These are phyloP conservation scores for Aspergillus sp. DNA, from an alignment of 2,329 filamentous ascomycete genomes.

Conservation along the genomic window DNA sequence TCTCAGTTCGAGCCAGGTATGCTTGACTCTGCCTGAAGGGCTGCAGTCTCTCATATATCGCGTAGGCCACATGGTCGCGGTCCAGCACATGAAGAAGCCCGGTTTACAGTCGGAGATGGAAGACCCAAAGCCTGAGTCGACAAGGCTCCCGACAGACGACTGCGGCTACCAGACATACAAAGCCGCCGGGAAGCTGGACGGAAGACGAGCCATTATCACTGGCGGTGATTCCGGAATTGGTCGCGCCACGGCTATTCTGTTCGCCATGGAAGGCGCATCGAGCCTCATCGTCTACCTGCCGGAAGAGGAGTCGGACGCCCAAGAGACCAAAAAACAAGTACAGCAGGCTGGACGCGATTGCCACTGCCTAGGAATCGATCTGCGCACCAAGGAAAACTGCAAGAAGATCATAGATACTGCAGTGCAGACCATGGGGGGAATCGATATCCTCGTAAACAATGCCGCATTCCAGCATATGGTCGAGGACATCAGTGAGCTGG, in stretches of 20 bases:
- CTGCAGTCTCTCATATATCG: neutral
- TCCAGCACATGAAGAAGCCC: constrained; percentile 45
- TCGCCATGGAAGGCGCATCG: constrained; percentile 71
- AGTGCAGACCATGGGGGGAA: constrained; percentile 53
- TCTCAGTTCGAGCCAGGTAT: constrained; percentile 28
- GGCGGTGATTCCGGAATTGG: constrained; percentile 75
- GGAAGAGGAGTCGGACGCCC: constrained; percentile 65
- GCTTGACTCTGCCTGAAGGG: neutral
- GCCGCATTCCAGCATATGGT: constrained; percentile 67
- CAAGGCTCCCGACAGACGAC: constrained; percentile 58
- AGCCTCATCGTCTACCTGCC: constrained; percentile 64
- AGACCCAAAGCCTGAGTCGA: constrained; percentile 49
- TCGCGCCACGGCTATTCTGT: constrained; percentile 64
- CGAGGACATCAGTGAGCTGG: constrained; percentile 59
- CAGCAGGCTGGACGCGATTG: constrained; percentile 59
- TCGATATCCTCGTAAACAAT: constrained; percentile 63
- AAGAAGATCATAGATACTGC: constrained; percentile 59
- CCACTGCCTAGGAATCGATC: constrained; percentile 53
- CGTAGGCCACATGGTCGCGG: constrained; percentile 41
- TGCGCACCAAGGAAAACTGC: constrained; percentile 59
- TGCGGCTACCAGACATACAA: constrained; percentile 63
- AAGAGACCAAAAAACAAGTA: constrained; percentile 62
- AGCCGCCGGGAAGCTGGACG: constrained; percentile 64
- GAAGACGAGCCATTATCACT: constrained; percentile 69
- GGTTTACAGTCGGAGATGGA: constrained; percentile 49